These are phyloP conservation scores for Populus hybrid DNA, from an alignment of 441 rosid genomes.

Conservation along the genomic window DNA sequence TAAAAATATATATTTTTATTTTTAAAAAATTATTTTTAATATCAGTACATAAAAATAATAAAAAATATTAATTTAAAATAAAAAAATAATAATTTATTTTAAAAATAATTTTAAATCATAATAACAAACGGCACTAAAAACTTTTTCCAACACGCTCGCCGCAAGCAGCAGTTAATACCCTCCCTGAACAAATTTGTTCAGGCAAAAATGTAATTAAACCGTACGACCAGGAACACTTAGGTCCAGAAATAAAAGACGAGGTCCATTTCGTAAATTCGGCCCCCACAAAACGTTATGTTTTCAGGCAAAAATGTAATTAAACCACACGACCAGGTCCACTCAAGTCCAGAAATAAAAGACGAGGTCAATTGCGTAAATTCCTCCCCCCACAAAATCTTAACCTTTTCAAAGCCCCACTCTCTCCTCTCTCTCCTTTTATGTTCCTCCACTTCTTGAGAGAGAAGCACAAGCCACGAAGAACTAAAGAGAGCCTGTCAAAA, in stretches of 20 bases:
- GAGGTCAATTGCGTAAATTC: constrained; percentile 42
- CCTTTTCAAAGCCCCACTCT: constrained; percentile 6
- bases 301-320: background rate
- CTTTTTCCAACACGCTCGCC: too few species aligned
- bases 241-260: background rate
- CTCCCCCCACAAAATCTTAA: constrained; percentile 13
- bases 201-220: background rate
- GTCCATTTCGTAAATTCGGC: constrained; percentile 43
- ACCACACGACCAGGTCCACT: background rate
- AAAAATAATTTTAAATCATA: too few species aligned
- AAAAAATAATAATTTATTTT: too few species aligned
- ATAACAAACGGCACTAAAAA: too few species aligned
- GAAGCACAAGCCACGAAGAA: background rate
- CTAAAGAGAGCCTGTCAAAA: background rate
- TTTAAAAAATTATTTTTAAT: too few species aligned
- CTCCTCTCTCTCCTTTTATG: background rate
- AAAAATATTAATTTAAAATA: too few species aligned
- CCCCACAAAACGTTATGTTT: background rate
- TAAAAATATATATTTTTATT: too few species aligned
- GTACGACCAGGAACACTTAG: background rate
- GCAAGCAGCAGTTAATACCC: background rate
- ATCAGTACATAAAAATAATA: too few species aligned
- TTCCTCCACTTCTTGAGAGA: constrained; percentile 1
- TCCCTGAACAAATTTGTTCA: background rate
- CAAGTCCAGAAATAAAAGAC: background rate